Base-by-base conservation (phyloP, 208 protist genomes). In the Acanthamoeba rhysodes region DNA sequence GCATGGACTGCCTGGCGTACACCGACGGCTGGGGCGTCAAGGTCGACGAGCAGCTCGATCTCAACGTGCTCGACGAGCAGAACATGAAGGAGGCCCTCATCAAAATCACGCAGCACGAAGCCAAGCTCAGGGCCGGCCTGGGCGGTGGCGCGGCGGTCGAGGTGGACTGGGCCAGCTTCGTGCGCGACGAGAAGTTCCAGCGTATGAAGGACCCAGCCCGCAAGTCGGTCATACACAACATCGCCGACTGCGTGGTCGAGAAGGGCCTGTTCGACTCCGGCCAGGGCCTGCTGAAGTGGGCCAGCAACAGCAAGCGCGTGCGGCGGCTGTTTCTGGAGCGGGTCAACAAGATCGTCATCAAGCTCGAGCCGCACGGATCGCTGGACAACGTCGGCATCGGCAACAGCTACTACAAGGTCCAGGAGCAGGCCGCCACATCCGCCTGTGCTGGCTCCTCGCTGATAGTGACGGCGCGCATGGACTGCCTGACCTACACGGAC, bases 11-110 rank as follows among this genome's bases (percentile, higher is more conserved):
- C 78, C 7, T 85, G 45, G 0, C 41, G 0, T 85, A 24, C 41
- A 85, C 78, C 45, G 8, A n/a, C 18, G 78, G 78, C 41, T 85
- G 78, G 78, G 78, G 78, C 45, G 9, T 34, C 45, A 85, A 85
- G 78, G 78, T 85, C 24, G 78, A 85, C 12, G 45, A 85, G 27
- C 45, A 85, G 78, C 78, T 85, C 20, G 5, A 24, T 14, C 34
- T 57, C 10, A 27, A 85, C 78, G 22, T 85, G 2, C 78, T 85
- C 45, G 48, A 85, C 50, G 48, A 85, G 45, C 22, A 27, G 72
- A 12, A 10, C 72, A 80, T 80, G 72, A 9, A 24, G 29, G 34
- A 80, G 32, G 32, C 72, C 72, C 16, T 48, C 14, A 29, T 14
- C 29, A 45, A 50, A 10, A 10, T 80, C 72, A n/a, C 20, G 29